Base-by-base conservation (phyloP, 1,284 basidiomycete genomes). In the Anthracocystis walkeri region DNA sequence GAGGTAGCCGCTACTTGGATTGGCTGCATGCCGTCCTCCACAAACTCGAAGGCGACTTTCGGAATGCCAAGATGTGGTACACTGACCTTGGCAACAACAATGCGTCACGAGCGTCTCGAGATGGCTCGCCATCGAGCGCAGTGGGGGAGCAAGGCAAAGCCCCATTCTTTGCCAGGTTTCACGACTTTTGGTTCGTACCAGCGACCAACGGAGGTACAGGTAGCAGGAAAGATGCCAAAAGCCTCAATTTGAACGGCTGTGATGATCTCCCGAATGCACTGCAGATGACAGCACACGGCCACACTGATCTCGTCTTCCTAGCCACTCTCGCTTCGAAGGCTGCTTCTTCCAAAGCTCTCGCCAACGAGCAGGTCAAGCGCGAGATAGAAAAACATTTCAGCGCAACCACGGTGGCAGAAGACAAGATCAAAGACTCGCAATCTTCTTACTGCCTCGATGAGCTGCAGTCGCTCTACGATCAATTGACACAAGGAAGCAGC, bases 61-160 rank as follows among this genome's bases (percentile, higher is more conserved):
- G 70, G 1, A 73, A 73, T 25, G 70, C 70, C 23, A 73, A 73
- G 53, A 73, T 73, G 70, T 67, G 70, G 70, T 73, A 73, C 27
- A 64, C 61, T 25, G 70, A 73, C n/a, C 59, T 67, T 14, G 65
- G 60, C 11, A 67, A 67, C 46, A 55, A 42, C 57, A 64, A 63
- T 31, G 20, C 35, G 6, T 46, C 49, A 20, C 56, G 29, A 42
- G 12, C 44, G 18, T n/a, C n/a, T 7, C 46, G 51, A n/a, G 44
- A 33, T 7, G 20, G 12, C 6, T 16, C 18, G 18, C n/a, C 0
- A 25, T 4, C 16, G 8, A n/a, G 12, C 4, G 12, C 7, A 27
- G 35, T 23, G n/a, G 16, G 41, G 16, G 3, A 40, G 31, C 14
- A 7, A 27, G 18, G 11, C 29, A n/a, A 20, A 38, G 41, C 40